Evolutionary conservation across 208 protist species (phyloP), one percentile per base, ranked within the genome.

Genomic region (Leptomonas seymouri): DNA sequence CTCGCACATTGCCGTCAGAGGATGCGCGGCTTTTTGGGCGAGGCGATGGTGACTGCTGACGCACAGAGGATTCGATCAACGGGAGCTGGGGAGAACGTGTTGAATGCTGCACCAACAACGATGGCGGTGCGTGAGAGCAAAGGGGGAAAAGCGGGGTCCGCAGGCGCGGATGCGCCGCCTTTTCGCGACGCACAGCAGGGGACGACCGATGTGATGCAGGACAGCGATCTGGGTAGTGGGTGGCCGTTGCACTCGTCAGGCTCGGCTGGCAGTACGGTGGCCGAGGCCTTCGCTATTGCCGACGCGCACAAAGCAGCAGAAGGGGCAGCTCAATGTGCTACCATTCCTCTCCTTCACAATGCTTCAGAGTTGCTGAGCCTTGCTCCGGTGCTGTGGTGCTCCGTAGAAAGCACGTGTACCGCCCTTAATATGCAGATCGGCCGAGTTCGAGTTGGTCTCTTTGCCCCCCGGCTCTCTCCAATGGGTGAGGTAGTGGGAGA

Each of bases 391-490:
- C 20, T 77, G 46, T 77, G 71, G 71, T 48, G 64, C 25, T 44
- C 49, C 50, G 18, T 41, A 23, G 71, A 61, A 23, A 71, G 46
- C 25, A 77, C 71, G 36, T 71, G 63, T 50, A 77, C 71, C 14
- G 74, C 62, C 25, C 39, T 78, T 16, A 49, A 77, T 15, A 25
- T 85, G 31, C 75, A 45, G 18, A 30, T 85, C 27, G 46, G 65
- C 16, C 71, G 75, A n/a, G 60, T 77, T 21, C 62, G 62, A 3
- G 23, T 89, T 23, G 55, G 62, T 20, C 53, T 88, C 45, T 81
- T 82, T 55, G 77, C 86, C 31, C 82, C 86, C 16, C 80, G 86
- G 14, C 81, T 91, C 23, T 91, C 86, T 18, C 83, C 83, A 28
- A 72, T 79, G 62, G 78, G 83, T n/a, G 39, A 72, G 21, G 72